A percentile compares a stretch with the other conserved stretches of the same genome.
Evolutionary conservation across 2,329 filamentous ascomycete species (phyloP).

Genomic region (Aspergillus spinulosporus): DNA sequence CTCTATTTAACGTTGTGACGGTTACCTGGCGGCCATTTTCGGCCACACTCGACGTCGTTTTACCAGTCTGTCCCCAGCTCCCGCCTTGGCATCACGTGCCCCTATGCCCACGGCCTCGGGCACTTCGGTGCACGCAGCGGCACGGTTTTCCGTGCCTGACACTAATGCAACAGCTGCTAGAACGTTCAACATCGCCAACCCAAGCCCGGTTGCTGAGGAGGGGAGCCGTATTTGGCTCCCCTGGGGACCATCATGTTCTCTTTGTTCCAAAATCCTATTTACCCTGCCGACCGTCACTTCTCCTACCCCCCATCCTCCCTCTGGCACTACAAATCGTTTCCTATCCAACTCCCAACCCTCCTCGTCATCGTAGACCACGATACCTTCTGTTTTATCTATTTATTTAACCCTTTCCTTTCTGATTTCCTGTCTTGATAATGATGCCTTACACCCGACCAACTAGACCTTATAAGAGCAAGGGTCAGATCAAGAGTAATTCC

Average conservation of each 20-base stretch:
- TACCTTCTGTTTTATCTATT: not conserved
- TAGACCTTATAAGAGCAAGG: not conserved
- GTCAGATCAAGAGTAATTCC: not conserved
- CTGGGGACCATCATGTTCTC: conserved; percentile 9
- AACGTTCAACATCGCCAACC: no score
- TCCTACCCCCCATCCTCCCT: conserved; percentile 3
- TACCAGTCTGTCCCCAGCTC: conserved; percentile 13
- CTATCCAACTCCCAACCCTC: not conserved
- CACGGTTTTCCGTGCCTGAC: not conserved
- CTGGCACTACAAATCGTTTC: not conserved
- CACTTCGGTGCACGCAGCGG: not conserved
- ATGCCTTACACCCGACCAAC: not conserved
- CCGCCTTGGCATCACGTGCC: not conserved
- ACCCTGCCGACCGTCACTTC: conserved; percentile 12
- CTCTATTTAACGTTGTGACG: not conserved
- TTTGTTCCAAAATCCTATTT: conserved; percentile 21
- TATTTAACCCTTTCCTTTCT: not conserved
- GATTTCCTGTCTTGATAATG: not conserved
- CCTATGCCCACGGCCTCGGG: not conserved
- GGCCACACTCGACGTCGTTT: conserved; percentile 20
- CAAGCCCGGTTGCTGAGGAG: no score
- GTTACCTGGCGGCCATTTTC: not conserved
- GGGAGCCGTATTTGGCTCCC: no score
- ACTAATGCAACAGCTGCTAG: not conserved
- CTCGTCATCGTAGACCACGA: no score